Percentiles rank a stretch among this genome's conserved stretches.
These are phyloP conservation scores for Blastocystis sp. DNA, from an alignment of 352 stramenopile species.

Conservation along the genomic window DNA sequence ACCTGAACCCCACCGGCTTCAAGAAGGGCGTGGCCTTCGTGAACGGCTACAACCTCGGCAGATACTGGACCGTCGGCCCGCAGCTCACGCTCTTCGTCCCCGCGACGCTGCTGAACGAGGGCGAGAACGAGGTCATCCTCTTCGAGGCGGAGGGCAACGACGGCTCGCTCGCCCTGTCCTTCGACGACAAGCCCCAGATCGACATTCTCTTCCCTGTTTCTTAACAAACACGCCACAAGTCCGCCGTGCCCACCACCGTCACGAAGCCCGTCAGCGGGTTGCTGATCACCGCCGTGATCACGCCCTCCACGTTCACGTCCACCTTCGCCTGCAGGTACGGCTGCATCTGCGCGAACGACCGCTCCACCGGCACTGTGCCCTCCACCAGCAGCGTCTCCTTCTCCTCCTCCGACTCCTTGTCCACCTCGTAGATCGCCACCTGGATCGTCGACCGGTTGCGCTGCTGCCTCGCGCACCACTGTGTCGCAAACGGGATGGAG, in stretches of 20 bases:
- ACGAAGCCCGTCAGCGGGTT: not conserved
- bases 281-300: not conserved
- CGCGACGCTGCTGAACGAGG: slow-evolving; percentile 61
- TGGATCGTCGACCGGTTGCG: not conserved
- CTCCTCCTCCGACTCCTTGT: not conserved
- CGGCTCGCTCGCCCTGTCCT: slow-evolving; percentile 33
- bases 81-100: slow-evolving; percentile 67
- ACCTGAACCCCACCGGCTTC: slow-evolving; percentile 61
- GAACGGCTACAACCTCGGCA: slow-evolving; percentile 67
- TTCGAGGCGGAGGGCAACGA: slow-evolving; percentile 57
- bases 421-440: not conserved
- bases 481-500: slow-evolving; percentile 9
- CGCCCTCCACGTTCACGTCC: not conserved
- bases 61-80: slow-evolving; percentile 67
- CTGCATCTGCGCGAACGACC: not conserved
- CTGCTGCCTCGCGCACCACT: not conserved
- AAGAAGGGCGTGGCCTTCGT: slow-evolving; percentile 69
- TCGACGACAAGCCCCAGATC: slow-evolving; percentile 59
- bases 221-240: slow-evolving; percentile 36
- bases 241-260: not conserved
- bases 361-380: not conserved
- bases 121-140: slow-evolving; percentile 61
- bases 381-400: not conserved
- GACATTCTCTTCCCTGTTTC: slow-evolving; percentile 37
- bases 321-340: not conserved